Evolutionary conservation across 345 rosid species (phyloP).

Genomic region (Eucalyptus pauciflora): DNA sequence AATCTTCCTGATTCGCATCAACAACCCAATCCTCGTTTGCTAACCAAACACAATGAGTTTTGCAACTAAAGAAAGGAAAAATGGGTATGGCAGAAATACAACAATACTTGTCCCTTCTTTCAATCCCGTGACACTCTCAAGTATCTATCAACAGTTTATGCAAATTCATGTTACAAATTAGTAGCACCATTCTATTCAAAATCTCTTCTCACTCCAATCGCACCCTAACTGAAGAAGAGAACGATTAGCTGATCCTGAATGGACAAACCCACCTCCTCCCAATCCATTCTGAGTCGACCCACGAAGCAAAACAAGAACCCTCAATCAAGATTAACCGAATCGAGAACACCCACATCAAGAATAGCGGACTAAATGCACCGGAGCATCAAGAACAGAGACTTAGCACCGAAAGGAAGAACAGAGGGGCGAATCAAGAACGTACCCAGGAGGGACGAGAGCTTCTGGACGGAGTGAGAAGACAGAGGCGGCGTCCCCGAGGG

Average conservation of each 20-base stretch:
- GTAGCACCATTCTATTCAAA: not conserved
- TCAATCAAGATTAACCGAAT: not conserved
- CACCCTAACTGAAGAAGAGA: not conserved
- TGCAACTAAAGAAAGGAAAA: not conserved
- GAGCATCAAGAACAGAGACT: not conserved
- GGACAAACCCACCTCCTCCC: not conserved
- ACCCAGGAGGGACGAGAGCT: conserved; percentile 69
- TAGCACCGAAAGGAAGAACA: not conserved
- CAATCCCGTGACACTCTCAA: not conserved
- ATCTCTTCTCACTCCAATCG: not conserved
- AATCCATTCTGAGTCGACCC: not conserved
- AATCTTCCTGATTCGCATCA: not conserved
- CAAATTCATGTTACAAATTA: not conserved
- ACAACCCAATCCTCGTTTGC: not conserved
- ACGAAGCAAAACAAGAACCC: not conserved
- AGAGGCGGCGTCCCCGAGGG: conserved; percentile 38
- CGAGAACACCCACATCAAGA: not conserved
- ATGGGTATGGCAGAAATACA: not conserved
- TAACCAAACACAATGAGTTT: not conserved
- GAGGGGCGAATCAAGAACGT: not conserved
- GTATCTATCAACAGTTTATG: not conserved
- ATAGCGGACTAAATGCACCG: not conserved
- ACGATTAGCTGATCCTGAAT: not conserved
- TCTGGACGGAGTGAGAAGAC: conserved; percentile 30
- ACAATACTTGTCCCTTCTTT: not conserved